phyloP scores from a whole-genome alignment of 352 stramenopile genomes.

The Phytophthora pistaciae region DNA sequence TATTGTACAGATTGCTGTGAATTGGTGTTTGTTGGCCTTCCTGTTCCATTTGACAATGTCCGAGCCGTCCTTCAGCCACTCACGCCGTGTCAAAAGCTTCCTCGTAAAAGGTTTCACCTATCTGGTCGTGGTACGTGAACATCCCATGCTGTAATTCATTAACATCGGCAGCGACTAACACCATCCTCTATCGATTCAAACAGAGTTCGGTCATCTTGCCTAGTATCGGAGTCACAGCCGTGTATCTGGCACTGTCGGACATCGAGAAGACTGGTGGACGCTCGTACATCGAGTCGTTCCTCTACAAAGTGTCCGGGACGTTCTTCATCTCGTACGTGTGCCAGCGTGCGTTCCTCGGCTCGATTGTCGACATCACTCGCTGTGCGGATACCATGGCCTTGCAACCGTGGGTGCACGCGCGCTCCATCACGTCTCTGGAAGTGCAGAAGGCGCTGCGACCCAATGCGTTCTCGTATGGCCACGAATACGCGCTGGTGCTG shows the following conservation, averaged over 20 bases:
- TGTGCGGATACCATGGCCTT: conserved; percentile 69
- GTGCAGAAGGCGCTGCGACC: conserved; percentile 54
- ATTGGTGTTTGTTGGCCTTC: conserved; percentile 78
- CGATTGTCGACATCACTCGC: conserved; percentile 78
- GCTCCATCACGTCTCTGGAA: conserved; percentile 70
- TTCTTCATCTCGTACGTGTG: conserved; percentile 92
- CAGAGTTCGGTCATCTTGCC: conserved; percentile 84
- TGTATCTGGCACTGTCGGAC: conserved; percentile 76
- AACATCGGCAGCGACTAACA: background rate
- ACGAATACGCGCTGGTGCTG: conserved; percentile 85
- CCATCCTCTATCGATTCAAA: background rate
- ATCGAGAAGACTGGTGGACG: conserved; percentile 56
- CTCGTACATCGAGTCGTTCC: conserved; percentile 82
- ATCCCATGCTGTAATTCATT: no score
- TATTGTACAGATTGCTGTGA: conserved; percentile 67
- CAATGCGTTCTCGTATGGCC: conserved; percentile 72
- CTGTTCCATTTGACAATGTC: conserved; percentile 77
- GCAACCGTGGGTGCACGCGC: conserved; percentile 75
- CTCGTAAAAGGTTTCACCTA: conserved; percentile 84
- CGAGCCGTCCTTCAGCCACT: conserved; percentile 74
- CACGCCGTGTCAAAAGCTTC: conserved; percentile 71
- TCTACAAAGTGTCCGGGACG: conserved; percentile 86
- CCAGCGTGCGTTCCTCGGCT: conserved; percentile 78
- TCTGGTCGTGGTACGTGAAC: conserved; percentile 72
- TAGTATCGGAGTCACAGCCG: conserved; percentile 79